Percentiles rank a stretch among this genome's conserved stretches.
phyloP scores from a whole-genome alignment of 768 basidiomycete genomes.

The Xerocomus brunneocitrinus region DNA sequence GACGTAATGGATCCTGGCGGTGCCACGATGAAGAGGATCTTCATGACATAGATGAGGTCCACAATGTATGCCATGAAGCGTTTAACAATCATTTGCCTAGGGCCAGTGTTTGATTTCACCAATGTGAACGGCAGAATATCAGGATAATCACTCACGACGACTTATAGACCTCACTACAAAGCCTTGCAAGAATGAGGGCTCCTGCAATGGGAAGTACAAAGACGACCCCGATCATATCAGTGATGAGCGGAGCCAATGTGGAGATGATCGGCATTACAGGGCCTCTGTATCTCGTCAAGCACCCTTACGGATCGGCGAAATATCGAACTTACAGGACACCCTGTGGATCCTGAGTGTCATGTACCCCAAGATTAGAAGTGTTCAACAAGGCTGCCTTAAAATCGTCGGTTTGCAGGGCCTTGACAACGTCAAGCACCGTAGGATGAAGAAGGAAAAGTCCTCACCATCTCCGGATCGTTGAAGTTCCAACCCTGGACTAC shows the following conservation, averaged over 20 bases:
- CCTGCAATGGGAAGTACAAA: background rate
- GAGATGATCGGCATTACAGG: background rate
- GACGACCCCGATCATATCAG: background rate
- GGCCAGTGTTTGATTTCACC: background rate
- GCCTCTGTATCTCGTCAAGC: background rate
- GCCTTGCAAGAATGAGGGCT: background rate
- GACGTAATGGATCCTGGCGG: background rate
- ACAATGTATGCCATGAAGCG: background rate
- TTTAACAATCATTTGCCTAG: background rate
- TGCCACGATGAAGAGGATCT: conserved; percentile 1
- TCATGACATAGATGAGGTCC: background rate
- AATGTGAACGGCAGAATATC: background rate
- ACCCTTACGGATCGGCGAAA: background rate
- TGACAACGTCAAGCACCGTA: background rate
- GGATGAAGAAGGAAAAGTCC: background rate
- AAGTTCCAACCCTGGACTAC: background rate
- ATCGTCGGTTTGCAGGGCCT: background rate
- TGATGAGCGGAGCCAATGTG: background rate
- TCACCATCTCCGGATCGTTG: background rate
- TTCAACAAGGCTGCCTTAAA: background rate
- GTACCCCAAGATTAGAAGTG: background rate
- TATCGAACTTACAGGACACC: background rate
- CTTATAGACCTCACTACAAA: background rate
- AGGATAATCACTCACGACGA: background rate
- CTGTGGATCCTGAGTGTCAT: no score